Evolutionary conservation across 1,284 basidiomycete species (phyloP), one percentile per base, ranked within the genome.

Genomic region (Marasmius tenuissimus): DNA sequence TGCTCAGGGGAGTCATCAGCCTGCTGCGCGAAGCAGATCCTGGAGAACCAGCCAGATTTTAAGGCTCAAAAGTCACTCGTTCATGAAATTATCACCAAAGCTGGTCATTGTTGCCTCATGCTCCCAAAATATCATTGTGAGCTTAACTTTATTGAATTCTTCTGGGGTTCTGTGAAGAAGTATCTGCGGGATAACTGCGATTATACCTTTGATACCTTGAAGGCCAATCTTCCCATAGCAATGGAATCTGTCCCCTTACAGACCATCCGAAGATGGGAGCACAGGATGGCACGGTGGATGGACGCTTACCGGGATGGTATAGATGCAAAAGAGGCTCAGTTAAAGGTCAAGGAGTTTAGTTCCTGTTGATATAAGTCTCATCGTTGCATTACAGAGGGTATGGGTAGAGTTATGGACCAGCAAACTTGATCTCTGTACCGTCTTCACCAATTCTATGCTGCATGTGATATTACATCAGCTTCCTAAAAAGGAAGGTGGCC

Each of bases 111-210:
- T 4, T 73, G 69, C 61, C 63, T 72, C 22, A 61, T 74, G 57
- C 65, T 74, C 6, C 73, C 70, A 5, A 76, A 75, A 58, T 77
- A 70, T 61, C 74, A 77, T 59, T 76, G 73, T 65, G 70, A 76
- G 58, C 67, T 76, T 8, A 76, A 76, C 60, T 73, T 69, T 27
- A 77, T 76, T 54, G 67, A 71, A 57, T 67, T 67, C 38, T 72
- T 69, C 59, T 75, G 72, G 70, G 73, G 73, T 16, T 63, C 63
- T 4, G 68, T 67, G 11, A 73, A 73, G 63, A 58, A 58, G 4
- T 70, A 63, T 38, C 63, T 69, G 7, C 61, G 66, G 9, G 66
- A 71, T 27, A 27, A 68, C 48, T 69, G 68, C 45, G 62, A 70
- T 51, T 70, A 70, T 38, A 68, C 63, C 16, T 70, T 70, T 47